Percentiles rank a stretch among this genome's conserved stretches.
These are phyloP conservation scores for Aurifilum marmelostoma DNA, from an alignment of 2,329 filamentous ascomycete genomes.

Conservation along the genomic window DNA sequence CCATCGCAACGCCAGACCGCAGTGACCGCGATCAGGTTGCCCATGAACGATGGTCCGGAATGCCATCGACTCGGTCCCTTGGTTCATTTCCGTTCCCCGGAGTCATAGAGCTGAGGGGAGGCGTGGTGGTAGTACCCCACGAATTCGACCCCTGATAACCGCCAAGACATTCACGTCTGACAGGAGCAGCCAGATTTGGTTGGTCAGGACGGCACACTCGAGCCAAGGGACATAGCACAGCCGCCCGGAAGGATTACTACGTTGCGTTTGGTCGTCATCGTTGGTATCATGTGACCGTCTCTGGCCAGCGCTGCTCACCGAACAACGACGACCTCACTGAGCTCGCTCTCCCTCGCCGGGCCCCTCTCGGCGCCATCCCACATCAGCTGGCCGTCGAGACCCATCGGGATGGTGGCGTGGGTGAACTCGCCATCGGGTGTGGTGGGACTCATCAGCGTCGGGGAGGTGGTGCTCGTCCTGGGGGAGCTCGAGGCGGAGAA, in stretches of 20 bases:
- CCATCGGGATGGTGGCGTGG: conserved; percentile 31
- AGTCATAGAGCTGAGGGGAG: conserved; percentile 4
- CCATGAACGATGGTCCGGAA: neutral
- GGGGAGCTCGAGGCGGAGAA: conserved; percentile 49
- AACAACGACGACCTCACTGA: conserved; percentile 50
- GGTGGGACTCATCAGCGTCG: conserved; percentile 54
- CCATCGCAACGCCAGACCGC: neutral
- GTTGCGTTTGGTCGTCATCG: neutral
- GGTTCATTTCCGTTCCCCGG: neutral
- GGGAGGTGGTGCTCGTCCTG: conserved; percentile 48
- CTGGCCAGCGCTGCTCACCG: conserved; percentile 35
- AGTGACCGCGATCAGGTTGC: neutral
- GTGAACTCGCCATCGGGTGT: conserved; percentile 48
- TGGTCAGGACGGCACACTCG: neutral
- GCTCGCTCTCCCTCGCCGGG: conserved; percentile 44
- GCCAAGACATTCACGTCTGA: neutral
- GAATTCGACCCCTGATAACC: neutral
- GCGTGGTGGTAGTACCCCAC: neutral
- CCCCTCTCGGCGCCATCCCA: conserved; percentile 44
- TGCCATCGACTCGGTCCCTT: neutral
- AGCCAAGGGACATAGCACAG: neutral
- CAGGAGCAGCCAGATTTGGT: neutral
- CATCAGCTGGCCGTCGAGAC: conserved; percentile 29
- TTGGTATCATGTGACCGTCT: neutral
- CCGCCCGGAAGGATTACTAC: neutral